Conservation (phyloP, 495 filamentous ascomycete genomes). For the Usnea hakonensis region DNA sequence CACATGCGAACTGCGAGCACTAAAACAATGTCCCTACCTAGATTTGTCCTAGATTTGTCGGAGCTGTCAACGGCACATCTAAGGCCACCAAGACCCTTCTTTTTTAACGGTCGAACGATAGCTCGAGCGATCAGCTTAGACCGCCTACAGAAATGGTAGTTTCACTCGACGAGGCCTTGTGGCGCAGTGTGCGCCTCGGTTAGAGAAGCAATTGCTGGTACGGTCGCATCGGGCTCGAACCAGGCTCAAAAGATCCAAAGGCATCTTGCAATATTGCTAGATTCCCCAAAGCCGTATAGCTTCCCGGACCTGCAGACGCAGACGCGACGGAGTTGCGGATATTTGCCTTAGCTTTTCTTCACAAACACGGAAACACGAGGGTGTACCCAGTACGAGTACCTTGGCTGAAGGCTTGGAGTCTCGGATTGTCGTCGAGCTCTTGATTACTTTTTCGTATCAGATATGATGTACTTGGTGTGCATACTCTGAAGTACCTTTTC, state of each 20-base stretch:
- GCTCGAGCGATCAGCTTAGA: neutral
- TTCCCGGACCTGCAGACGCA: conserved; percentile 5
- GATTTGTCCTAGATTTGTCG: neutral
- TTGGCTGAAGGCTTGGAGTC: neutral
- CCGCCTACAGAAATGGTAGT: neutral
- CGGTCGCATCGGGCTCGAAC: conserved; percentile 8
- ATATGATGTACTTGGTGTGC: neutral
- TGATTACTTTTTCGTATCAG: neutral
- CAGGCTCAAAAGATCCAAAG: neutral
- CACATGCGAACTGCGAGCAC: neutral
- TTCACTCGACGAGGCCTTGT: neutral
- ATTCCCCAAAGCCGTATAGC: neutral
- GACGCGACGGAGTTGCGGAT: conserved; percentile 11
- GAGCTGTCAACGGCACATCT: neutral
- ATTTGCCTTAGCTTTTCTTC: neutral
- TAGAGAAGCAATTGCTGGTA: neutral
- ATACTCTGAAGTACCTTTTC: neutral
- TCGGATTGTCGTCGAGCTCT: neutral
- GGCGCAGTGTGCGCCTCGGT: neutral
- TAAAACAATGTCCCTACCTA: too few relatives aligned
- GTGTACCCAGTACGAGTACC: neutral
- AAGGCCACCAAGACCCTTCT: neutral
- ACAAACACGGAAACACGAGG: too few relatives aligned
- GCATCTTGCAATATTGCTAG: neutral
- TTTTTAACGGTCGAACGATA: neutral